Conservation (phyloP, 2,329 filamentous ascomycete species). For the Colletotrichum camelliae region DNA sequence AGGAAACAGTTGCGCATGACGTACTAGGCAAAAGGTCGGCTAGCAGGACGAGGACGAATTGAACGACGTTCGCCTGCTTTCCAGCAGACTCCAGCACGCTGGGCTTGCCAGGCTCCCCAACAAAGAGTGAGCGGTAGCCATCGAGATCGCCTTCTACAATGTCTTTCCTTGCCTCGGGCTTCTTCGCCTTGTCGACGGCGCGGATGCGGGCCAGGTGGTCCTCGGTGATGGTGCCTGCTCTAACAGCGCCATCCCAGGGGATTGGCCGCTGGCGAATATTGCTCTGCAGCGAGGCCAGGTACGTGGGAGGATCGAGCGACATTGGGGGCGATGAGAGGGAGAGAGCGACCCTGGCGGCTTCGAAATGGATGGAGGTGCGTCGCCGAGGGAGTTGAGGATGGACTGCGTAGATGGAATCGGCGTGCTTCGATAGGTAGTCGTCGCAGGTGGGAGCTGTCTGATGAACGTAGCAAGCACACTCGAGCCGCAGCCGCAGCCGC, state of each 20-base stretch:
- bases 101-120: slow-evolving; percentile 73
- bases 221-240: slow-evolving; percentile 92
- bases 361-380: slow-evolving; percentile 14
- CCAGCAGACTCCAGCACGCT: slow-evolving; percentile 84
- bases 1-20: background rate
- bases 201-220: slow-evolving; percentile 95
- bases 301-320: slow-evolving; percentile 91
- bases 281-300: slow-evolving; percentile 85
- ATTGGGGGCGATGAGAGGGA: slow-evolving; percentile 51
- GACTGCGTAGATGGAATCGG: slow-evolving; percentile 5
- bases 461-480: slow-evolving; percentile 2
- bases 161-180: slow-evolving; percentile 80
- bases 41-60: slow-evolving; percentile 91
- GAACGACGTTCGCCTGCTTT: slow-evolving; percentile 88
- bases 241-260: slow-evolving; percentile 95
- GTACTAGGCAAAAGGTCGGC: slow-evolving; percentile 71
- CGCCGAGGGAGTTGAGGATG: slow-evolving; percentile 8
- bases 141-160: slow-evolving; percentile 80
- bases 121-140: slow-evolving; percentile 80
- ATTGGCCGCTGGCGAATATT: slow-evolving; percentile 96
- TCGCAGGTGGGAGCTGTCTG: slow-evolving; percentile 15
- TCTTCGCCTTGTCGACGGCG: slow-evolving; percentile 94
- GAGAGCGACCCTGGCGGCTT: slow-evolving; percentile 14
- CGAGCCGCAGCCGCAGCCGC: slow-evolving; percentile 10
- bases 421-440: slow-evolving; percentile 10